phyloP scores from a whole-genome alignment of 208 protist genomes.

The Acanthamoeba healyi region DNA sequence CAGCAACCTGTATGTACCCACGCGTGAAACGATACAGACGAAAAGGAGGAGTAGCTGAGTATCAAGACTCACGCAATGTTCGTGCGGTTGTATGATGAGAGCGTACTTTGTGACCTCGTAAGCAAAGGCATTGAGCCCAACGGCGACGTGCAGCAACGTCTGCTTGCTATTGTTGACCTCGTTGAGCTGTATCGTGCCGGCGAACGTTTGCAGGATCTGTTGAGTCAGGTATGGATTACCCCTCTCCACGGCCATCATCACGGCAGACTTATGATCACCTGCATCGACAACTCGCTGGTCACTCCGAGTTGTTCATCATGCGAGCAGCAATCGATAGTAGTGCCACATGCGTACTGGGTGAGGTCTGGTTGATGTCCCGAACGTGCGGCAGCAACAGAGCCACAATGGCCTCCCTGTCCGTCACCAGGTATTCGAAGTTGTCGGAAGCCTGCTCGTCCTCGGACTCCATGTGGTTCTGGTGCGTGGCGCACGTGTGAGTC shows the following conservation, averaged over 20 bases:
- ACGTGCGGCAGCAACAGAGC: slow-evolving; percentile 25
- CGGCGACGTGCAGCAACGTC: background rate
- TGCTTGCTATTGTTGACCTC: background rate
- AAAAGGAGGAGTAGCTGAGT: background rate
- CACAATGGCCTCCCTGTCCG: background rate
- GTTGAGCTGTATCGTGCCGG: background rate
- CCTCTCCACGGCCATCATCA: background rate
- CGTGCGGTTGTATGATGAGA: no score
- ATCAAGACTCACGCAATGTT: no score
- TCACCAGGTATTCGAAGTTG: slow-evolving; percentile 4
- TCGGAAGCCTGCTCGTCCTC: background rate
- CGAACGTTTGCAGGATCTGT: background rate
- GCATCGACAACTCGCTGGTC: no score
- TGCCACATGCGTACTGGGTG: background rate
- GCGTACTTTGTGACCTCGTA: background rate
- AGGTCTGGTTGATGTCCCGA: background rate
- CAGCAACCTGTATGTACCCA: background rate
- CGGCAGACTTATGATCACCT: background rate
- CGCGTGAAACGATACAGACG: no score
- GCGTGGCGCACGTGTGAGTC: background rate
- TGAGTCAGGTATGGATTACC: background rate
- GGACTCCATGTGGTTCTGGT: slow-evolving; percentile 6
- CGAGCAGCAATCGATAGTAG: background rate
- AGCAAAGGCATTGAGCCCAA: background rate
- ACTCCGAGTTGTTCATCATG: background rate